A percentile compares a stretch with the other conserved stretches of the same genome.
These are phyloP conservation scores for Yarrowia deformans DNA, from an alignment of 805 yeast genomes.

Conservation along the genomic window DNA sequence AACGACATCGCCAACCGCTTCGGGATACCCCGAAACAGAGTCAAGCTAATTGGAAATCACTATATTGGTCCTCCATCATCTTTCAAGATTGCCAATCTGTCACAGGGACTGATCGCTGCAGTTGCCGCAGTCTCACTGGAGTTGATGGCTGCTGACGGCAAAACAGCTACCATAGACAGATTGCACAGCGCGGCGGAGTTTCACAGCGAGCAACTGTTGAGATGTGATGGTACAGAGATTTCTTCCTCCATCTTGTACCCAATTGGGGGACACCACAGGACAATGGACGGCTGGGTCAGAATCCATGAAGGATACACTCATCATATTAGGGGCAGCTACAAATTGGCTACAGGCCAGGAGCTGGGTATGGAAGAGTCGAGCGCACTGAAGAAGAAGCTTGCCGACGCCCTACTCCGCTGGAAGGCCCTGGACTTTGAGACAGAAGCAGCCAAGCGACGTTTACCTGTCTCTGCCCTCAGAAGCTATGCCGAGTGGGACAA, in stretches of 20 bases:
- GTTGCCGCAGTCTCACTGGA: conserved; percentile 22
- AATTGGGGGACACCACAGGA: conserved; percentile 16
- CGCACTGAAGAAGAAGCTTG: not conserved
- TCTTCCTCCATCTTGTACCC: not conserved
- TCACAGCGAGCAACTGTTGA: conserved; percentile 13
- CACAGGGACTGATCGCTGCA: conserved; percentile 10
- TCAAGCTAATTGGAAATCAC: not conserved
- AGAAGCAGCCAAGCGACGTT: not conserved
- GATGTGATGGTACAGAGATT: not conserved
- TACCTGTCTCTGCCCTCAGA: conserved; percentile 14
- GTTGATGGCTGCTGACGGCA: not conserved
- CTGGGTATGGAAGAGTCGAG: not conserved
- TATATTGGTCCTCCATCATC: conserved; percentile 16
- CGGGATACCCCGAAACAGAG: not conserved
- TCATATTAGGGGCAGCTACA: conserved; percentile 17
- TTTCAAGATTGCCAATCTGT: not conserved
- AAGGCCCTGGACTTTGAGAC: not conserved
- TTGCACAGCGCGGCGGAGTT: conserved; percentile 8
- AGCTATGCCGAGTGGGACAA: not conserved
- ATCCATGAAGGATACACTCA: conserved; percentile 28
- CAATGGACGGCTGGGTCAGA: conserved; percentile 14
- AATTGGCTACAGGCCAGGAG: not conserved
- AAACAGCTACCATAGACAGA: not conserved
- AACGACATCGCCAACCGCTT: not conserved
- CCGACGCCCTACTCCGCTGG: not conserved